Base-by-base conservation (phyloP, 495 filamentous ascomycete genomes). In the Tuber aestivum region DNA sequence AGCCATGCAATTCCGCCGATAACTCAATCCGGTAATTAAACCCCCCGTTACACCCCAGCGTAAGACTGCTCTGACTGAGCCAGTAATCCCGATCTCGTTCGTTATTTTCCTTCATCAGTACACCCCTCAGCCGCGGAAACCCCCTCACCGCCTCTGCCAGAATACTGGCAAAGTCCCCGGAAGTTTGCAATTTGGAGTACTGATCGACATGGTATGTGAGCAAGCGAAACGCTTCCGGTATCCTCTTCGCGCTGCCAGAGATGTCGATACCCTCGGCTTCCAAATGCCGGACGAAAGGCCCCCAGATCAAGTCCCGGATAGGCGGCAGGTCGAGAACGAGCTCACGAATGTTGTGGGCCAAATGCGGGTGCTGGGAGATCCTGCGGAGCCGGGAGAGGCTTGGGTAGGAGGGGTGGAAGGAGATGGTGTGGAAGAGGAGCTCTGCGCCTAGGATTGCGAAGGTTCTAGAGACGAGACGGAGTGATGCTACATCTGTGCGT, bases 391-490 rank as follows among this genome's bases (percentile, higher is more conserved):
- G 75, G 41, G 40, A 42, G 61, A 76, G 75, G 42, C 75, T 77
- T 14, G 27, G 61, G 69, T 69, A 74, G 1, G 75, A 76, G 14
- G 75, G 75, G 73, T 48, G 75, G 37, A 77, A 44, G 38, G 74
- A 65, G n/a, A 77, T 70, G n/a, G 75, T 77, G 37, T 77, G 74
- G 35, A 77, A 77, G 41, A 76, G 37, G 35, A 77, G 75, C 37
- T 76, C 75, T 6, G 74, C 70, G 9, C 75, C 74, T 41, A 77
- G 74, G n/a, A 44, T 35, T 10, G 75, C 75, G 20, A 77, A 77
- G 40, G 75, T 76, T 12, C 42, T 56, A 14, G 69, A 74, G 23
- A 70, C 75, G 6, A 76, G 42, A 27, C 75, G 74, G 41, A 77
- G 70, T 27, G 41, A 76, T 27, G 69, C 41, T 20, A 77, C 44